A percentile compares a stretch with the other conserved stretches of the same genome.
Conservation (phyloP, 2,329 filamentous ascomycete genomes). For the Trichoderma sp. region DNA sequence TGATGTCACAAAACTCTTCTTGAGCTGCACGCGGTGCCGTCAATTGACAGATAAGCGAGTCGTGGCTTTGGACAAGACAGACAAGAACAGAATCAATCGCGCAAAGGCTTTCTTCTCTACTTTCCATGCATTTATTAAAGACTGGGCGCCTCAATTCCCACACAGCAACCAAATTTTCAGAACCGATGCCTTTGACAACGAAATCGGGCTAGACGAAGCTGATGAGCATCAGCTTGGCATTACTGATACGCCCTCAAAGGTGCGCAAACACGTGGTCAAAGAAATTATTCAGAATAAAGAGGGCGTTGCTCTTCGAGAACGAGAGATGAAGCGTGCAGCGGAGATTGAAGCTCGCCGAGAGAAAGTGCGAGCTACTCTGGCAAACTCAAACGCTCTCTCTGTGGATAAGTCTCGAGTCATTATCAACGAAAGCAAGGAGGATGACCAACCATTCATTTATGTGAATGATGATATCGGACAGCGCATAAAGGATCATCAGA, state of each 20-base stretch:
- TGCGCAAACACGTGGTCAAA: conserved; percentile 29
- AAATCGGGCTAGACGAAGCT: conserved; percentile 24
- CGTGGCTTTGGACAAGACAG: conserved; percentile 24
- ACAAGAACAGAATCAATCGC: conserved; percentile 25
- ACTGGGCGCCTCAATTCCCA: conserved; percentile 33
- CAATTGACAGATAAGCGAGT: conserved; percentile 28
- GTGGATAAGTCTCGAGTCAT: conserved; percentile 55
- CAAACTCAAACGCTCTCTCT: conserved; percentile 43
- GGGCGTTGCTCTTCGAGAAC: conserved; percentile 55
- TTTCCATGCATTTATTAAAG: conserved; percentile 34
- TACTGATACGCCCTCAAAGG: conserved; percentile 18
- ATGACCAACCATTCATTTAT: conserved; percentile 62
- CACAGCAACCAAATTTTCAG: conserved; percentile 38
- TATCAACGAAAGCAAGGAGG: conserved; percentile 66
- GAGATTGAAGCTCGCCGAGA: conserved; percentile 56
- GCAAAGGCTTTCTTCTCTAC: conserved; percentile 24
- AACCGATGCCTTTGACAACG: conserved; percentile 28
- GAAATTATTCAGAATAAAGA: conserved; percentile 41
- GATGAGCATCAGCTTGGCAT: conserved; percentile 13
- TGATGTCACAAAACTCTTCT: conserved; percentile 35
- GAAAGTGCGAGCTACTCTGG: conserved; percentile 50
- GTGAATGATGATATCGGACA: conserved; percentile 64
- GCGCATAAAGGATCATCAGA: conserved; percentile 76
- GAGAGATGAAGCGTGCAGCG: conserved; percentile 53
- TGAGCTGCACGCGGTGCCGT: conserved; percentile 34